A percentile compares a stretch with the other conserved stretches of the same genome.
These are phyloP conservation scores for Starmerella cellae DNA, from an alignment of 805 yeast species.

Conservation along the genomic window DNA sequence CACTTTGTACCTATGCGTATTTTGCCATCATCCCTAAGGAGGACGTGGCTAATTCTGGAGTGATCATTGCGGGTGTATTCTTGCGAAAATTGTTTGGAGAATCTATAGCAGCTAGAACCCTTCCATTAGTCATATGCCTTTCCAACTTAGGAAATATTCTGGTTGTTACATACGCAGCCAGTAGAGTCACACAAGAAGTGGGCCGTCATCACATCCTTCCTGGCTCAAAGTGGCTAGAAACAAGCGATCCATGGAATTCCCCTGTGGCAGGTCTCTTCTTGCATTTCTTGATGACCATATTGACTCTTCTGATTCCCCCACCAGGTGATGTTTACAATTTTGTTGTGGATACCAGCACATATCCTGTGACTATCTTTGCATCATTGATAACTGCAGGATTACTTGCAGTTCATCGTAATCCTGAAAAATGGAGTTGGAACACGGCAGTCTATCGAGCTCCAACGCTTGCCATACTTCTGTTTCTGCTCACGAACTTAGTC, in stretches of 20 bases:
- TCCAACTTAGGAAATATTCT: slow-evolving; percentile 54
- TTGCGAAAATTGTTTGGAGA: slow-evolving; percentile 47
- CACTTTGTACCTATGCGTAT: slow-evolving; percentile 46
- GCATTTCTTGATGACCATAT: slow-evolving; percentile 45
- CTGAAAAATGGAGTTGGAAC: slow-evolving; percentile 31
- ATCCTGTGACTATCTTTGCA: slow-evolving; percentile 51
- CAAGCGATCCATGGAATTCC: slow-evolving; percentile 29
- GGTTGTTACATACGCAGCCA: slow-evolving; percentile 50
- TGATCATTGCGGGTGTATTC: slow-evolving; percentile 49
- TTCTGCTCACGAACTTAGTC: slow-evolving; percentile 36
- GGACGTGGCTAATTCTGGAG: slow-evolving; percentile 40
- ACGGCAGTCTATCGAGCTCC: slow-evolving; percentile 12
- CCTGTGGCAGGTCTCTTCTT: slow-evolving; percentile 36
- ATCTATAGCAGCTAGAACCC: slow-evolving; percentile 35
- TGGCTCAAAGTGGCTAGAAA: slow-evolving; percentile 35
- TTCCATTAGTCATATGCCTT: slow-evolving; percentile 46
- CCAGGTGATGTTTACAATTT: slow-evolving; percentile 52
- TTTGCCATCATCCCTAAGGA: slow-evolving; percentile 38
- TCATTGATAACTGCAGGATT: slow-evolving; percentile 41
- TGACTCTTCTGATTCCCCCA: slow-evolving; percentile 45
- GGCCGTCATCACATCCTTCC: slow-evolving; percentile 42
- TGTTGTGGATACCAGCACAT: slow-evolving; percentile 47
- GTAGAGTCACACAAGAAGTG: slow-evolving; percentile 45
- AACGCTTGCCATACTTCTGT: slow-evolving; percentile 25
- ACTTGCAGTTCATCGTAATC: slow-evolving; percentile 37